phyloP scores from a whole-genome alignment of 176 grass and related monocot species.

The Triticum dicoccoides region DNA sequence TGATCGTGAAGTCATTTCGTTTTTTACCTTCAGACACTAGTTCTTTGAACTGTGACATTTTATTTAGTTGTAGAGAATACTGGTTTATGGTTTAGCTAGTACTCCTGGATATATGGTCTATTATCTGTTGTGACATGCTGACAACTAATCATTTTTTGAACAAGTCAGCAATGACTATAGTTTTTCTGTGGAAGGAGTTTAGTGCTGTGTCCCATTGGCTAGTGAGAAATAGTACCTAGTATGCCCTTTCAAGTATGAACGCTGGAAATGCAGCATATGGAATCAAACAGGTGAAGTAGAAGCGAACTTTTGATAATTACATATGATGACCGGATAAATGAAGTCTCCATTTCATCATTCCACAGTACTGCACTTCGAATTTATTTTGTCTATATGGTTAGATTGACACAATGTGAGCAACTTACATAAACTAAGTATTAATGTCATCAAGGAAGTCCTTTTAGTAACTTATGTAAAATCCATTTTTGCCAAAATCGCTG shows the following conservation, averaged over 20 bases:
- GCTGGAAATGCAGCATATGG: background rate
- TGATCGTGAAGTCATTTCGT: slow-evolving; percentile 9
- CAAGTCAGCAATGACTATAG: slow-evolving; percentile 12
- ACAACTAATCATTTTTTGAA: slow-evolving; percentile 10
- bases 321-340: slow-evolving; percentile 14
- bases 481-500: background rate
- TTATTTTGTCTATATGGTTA: slow-evolving; percentile 1
- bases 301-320: slow-evolving; percentile 40
- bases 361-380: slow-evolving; percentile 5
- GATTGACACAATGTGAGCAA: background rate
- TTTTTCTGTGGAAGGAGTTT: background rate
- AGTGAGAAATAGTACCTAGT: background rate
- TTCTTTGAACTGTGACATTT: slow-evolving; percentile 21
- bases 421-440: background rate
- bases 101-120: background rate
- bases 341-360: slow-evolving; percentile 36
- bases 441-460: slow-evolving; percentile 5
- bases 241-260: slow-evolving; percentile 18
- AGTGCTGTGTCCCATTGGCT: background rate
- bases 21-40: background rate
- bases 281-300: slow-evolving; percentile 36
- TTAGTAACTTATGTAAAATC: background rate
- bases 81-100: slow-evolving; percentile 18
- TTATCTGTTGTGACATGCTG: background rate
- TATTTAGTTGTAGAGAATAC: slow-evolving; percentile 2